Evolutionary conservation across 1,284 basidiomycete genomes (phyloP).

Genomic region (Pyrrhoderma lamaoense): DNA sequence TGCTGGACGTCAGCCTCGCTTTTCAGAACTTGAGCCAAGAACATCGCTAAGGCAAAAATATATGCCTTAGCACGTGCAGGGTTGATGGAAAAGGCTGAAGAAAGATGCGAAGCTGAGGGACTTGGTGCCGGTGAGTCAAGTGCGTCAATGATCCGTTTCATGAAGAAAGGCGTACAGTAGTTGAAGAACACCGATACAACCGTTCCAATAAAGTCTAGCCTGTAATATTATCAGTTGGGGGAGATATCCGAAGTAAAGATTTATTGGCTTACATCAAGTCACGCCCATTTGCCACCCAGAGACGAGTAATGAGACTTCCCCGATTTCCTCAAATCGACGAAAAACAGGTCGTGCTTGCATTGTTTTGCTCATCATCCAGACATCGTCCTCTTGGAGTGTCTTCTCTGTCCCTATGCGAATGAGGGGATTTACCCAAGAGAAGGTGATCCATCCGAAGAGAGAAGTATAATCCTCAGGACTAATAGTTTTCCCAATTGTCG

Average conservation of each 20-base stretch:
- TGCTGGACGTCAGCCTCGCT: slow-evolving; percentile 70
- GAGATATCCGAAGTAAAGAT: background rate
- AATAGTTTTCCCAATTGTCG: slow-evolving; percentile 23
- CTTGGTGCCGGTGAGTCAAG: slow-evolving; percentile 28
- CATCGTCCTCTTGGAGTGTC: slow-evolving; percentile 62
- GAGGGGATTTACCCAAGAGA: slow-evolving; percentile 70
- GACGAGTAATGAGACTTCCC: slow-evolving; percentile 50
- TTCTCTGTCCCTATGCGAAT: slow-evolving; percentile 49
- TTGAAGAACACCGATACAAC: slow-evolving; percentile 59
- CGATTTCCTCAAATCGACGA: slow-evolving; percentile 39
- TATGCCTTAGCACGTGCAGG: slow-evolving; percentile 54
- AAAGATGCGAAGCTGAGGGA: too few relatives aligned
- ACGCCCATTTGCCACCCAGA: slow-evolving; percentile 63
- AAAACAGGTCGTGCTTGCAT: slow-evolving; percentile 63
- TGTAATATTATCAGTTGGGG: background rate
- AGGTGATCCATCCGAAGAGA: slow-evolving; percentile 73
- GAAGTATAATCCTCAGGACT: slow-evolving; percentile 72
- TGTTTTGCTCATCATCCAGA: slow-evolving; percentile 65
- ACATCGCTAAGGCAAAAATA: slow-evolving; percentile 63
- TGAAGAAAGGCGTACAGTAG: slow-evolving; percentile 62
- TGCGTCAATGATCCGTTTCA: slow-evolving; percentile 34
- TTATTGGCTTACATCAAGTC: slow-evolving; percentile 50
- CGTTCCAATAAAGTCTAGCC: slow-evolving; percentile 61
- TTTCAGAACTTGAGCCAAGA: slow-evolving; percentile 52
- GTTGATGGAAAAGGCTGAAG: background rate